Evolutionary conservation across 441 rosid species (phyloP).

Genomic region (Brassica hybrid): DNA sequence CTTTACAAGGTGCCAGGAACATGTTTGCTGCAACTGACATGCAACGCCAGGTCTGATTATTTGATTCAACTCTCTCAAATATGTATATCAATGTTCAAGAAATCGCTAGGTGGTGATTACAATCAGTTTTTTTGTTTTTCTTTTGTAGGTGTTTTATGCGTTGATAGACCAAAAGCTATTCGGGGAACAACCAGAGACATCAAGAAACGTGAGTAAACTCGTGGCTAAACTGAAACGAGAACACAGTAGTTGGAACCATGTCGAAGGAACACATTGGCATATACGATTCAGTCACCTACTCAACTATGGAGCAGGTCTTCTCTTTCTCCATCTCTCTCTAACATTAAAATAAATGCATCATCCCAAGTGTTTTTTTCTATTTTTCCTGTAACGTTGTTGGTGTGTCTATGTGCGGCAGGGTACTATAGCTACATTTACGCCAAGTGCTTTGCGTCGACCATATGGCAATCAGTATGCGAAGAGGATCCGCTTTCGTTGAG

Average conservation of each 20-base stretch:
- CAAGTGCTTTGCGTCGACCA: conserved; percentile 87
- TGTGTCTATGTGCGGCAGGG: conserved; percentile 48
- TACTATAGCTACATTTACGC: conserved; percentile 95
- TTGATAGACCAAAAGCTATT: conserved; percentile 87
- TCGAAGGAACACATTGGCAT: conserved; percentile 90
- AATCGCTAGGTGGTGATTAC: not conserved
- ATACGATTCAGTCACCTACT: conserved; percentile 83
- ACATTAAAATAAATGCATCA: not conserved
- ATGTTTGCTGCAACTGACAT: conserved; percentile 98
- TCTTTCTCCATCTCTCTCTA: not conserved
- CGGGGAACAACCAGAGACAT: conserved; percentile 64
- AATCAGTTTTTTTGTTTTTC: not conserved
- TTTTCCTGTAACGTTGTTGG: not conserved
- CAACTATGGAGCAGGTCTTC: conserved; percentile 87
- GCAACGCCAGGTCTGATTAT: conserved; percentile 86
- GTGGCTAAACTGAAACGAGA: conserved; percentile 74
- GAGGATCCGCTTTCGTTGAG: conserved; percentile 84
- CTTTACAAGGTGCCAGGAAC: conserved; percentile 83
- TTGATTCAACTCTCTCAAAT: conserved; percentile 21
- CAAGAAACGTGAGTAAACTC: conserved; percentile 58
- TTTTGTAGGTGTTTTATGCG: conserved; percentile 70
- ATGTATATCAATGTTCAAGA: not conserved
- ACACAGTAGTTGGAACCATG: conserved; percentile 88
- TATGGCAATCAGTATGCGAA: conserved; percentile 82
- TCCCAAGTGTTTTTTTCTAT: not conserved